These are phyloP conservation scores for Suhomyces wounanorum DNA, from an alignment of 1,139 yeast species.

Conservation along the genomic window DNA sequence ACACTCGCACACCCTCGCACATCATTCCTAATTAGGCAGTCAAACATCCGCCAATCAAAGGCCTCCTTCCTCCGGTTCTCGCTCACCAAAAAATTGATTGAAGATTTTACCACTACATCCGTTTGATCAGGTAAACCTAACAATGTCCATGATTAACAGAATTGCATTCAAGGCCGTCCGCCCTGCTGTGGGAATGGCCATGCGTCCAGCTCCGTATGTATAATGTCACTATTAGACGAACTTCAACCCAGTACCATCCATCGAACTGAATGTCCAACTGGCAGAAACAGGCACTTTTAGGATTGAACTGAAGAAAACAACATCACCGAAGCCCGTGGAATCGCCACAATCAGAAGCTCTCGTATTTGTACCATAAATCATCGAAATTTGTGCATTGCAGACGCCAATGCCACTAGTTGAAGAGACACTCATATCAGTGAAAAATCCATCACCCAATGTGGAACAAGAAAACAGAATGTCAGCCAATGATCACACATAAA, in stretches of 20 bases:
- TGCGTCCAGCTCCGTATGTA: slow-evolving; percentile 52
- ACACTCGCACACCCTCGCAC: slow-evolving; percentile 6
- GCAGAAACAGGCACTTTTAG: neutral
- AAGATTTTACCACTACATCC: slow-evolving; percentile 7
- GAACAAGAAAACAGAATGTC: too few relatives aligned
- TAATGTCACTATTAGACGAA: neutral
- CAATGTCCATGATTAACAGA: slow-evolving; percentile 50
- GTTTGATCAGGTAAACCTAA: slow-evolving; percentile 11
- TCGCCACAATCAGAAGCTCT: neutral
- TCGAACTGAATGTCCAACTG: neutral
- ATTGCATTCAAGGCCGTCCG: slow-evolving; percentile 49
- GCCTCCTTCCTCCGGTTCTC: slow-evolving; percentile 26
- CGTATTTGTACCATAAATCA: neutral
- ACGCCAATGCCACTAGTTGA: neutral
- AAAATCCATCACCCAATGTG: too few relatives aligned
- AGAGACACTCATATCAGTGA: too few relatives aligned
- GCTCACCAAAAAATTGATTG: slow-evolving; percentile 15
- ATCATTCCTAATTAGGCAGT: slow-evolving; percentile 36
- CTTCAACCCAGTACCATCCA: neutral
- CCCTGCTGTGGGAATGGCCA: slow-evolving; percentile 40
- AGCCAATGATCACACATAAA: too few relatives aligned
- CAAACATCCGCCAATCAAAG: slow-evolving; percentile 42
- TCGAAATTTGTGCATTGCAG: neutral
- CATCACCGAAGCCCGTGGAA: neutral
- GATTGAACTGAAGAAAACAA: neutral